A percentile compares a stretch with the other conserved stretches of the same genome.
Evolutionary conservation across 2,329 filamentous ascomycete species (phyloP).

Genomic region (Raffaelea ambrosiae): DNA sequence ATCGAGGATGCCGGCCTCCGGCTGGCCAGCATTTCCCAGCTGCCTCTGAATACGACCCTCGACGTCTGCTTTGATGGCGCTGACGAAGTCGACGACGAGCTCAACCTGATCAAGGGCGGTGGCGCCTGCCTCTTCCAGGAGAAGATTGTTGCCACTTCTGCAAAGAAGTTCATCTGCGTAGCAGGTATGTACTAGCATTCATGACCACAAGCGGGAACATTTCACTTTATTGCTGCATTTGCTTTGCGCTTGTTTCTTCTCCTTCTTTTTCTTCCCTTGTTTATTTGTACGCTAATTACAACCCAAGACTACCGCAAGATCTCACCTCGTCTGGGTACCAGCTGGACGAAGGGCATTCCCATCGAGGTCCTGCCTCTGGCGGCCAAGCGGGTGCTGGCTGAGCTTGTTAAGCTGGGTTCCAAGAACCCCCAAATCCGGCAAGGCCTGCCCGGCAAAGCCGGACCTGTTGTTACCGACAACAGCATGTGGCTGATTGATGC

Average conservation of each 20-base stretch:
- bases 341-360: slow-evolving; percentile 76
- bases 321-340: slow-evolving; percentile 61
- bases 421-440: slow-evolving; percentile 61
- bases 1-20: slow-evolving; percentile 72
- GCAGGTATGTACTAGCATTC: slow-evolving; percentile 25
- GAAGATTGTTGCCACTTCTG: slow-evolving; percentile 82
- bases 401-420: slow-evolving; percentile 66
- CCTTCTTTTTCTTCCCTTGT: neutral
- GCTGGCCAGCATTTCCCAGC: slow-evolving; percentile 67
- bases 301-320: slow-evolving; percentile 74
- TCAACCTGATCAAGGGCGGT: slow-evolving; percentile 97
- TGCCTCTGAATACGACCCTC: slow-evolving; percentile 51
- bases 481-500: slow-evolving; percentile 88
- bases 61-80: slow-evolving; percentile 95
- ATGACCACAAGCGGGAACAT: neutral
- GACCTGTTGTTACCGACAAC: slow-evolving; percentile 74
- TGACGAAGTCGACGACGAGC: slow-evolving; percentile 87
- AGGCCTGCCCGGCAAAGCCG: slow-evolving; percentile 64
- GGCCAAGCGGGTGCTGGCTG: slow-evolving; percentile 65
- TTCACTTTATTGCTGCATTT: neutral
- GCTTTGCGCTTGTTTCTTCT: neutral
- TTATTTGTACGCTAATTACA: neutral
- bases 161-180: slow-evolving; percentile 71
- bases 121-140: slow-evolving; percentile 98
- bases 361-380: slow-evolving; percentile 89